A percentile compares a stretch with the other conserved stretches of the same genome.
These are phyloP conservation scores for Alternaria hordeiaustralica DNA, from an alignment of 2,329 filamentous ascomycete genomes.

Conservation along the genomic window DNA sequence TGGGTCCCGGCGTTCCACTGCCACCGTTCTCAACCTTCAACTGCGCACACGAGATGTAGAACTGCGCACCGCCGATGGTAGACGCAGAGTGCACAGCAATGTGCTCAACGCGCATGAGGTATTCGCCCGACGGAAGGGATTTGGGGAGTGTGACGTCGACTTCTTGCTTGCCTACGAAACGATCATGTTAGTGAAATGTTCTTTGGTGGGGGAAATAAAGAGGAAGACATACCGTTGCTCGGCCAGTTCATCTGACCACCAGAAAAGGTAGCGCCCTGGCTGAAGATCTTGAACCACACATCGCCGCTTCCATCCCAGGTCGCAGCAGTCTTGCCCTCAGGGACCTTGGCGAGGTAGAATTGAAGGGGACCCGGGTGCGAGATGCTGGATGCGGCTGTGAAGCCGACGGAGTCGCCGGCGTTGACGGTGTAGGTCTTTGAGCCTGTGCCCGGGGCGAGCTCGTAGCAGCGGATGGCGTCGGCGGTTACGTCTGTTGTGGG, in stretches of 20 bases:
- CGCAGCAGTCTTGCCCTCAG: conserved; percentile 32
- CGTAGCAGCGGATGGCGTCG: conserved; percentile 44
- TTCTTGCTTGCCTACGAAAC: conserved; percentile 9
- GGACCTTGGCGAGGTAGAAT: conserved; percentile 50
- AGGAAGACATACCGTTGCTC: conserved; percentile 18
- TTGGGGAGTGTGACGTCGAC: conserved; percentile 50
- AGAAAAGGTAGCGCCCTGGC: conserved; percentile 27
- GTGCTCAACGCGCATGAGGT: conserved; percentile 56
- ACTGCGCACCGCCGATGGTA: conserved; percentile 43
- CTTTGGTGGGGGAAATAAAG: neutral
- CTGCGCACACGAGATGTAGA: conserved; percentile 57
- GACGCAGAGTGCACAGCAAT: conserved; percentile 54
- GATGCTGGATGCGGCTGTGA: conserved; percentile 40
- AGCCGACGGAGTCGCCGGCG: conserved; percentile 41
- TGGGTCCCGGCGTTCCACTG: conserved; percentile 43
- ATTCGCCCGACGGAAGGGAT: conserved; percentile 52
- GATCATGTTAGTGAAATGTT: neutral
- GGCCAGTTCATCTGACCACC: conserved; percentile 37
- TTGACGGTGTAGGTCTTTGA: conserved; percentile 29
- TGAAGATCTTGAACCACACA: conserved; percentile 49
- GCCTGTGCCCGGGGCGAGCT: conserved; percentile 24
- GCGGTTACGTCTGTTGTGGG: conserved; percentile 36
- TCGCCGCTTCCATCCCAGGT: conserved; percentile 42
- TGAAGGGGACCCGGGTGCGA: conserved; percentile 46
- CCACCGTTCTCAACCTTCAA: conserved; percentile 51